Evolutionary conservation across 331 rosid genomes (phyloP), one percentile per base, ranked within the genome.

Genomic region (Spiraea crenata): DNA sequence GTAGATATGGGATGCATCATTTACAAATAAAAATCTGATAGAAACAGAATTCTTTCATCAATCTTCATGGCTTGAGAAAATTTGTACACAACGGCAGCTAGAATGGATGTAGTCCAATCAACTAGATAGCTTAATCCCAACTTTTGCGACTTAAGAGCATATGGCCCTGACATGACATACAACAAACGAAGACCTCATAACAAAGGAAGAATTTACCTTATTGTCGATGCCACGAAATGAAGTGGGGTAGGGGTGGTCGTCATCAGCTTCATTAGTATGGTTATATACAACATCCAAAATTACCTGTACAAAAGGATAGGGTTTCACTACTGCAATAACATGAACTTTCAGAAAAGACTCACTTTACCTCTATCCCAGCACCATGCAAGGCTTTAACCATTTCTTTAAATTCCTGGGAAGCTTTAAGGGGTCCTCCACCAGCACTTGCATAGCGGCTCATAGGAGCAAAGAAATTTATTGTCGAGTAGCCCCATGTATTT

Each of bases 401-500:
- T 83, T 86, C 82, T 82, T 91, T 93, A 63, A 93, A 89, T 81
- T 91, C 99, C 73, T 42, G 77, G 40, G 96, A 87, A 79, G 99
- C 97, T 75, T 82, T 91, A 76, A 85, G 57, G 39, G 99, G 84
- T 73, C 99, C 97, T 74, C 97, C 97, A 57, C 99, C 97, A 77
- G 87, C 88, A 87, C 97, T 91, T 31, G 96, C 91, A 81, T 93
- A 93, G 81, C 99, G 97, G 80, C 93, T 91, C 97, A 91, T 91
- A 40, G 99, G 99, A 60, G 99, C 82, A 82, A 93, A 93, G 84
- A 93, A 93, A 82, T 93, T 93, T 76, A 89, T 83, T 63, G 99
- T 93, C 5, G 99, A 93, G 80, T 93, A 93, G 69, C 99, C 99
- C 99, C 99, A 93, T 19, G 96, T 91, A 81, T 93, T 93, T 74